Conservation (phyloP, 2,329 filamentous ascomycete genomes). For the Fusarium sp. region DNA sequence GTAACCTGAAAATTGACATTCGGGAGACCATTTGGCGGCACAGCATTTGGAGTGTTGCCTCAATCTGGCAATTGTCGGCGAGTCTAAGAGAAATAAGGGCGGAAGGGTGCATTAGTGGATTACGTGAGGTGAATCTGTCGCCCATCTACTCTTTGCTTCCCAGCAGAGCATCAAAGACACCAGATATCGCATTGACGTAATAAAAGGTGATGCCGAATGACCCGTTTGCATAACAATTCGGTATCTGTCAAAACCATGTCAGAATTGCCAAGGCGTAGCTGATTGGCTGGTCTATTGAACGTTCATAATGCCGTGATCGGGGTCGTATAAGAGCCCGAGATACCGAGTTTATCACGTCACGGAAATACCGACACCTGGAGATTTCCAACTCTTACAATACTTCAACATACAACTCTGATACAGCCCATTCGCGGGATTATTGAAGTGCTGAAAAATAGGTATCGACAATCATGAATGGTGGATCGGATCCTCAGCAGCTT, state of each 20-base stretch:
- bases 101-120: neutral
- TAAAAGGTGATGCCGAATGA: neutral
- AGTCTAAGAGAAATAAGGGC: neutral
- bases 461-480: neutral
- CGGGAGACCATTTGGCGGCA: neutral
- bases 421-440: accelerated
- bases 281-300: neutral
- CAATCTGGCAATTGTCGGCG: neutral
- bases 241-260: neutral
- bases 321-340: constrained; percentile 11
- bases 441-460: accelerated
- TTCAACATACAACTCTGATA: neutral
- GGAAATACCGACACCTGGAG: neutral
- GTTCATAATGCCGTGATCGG: neutral
- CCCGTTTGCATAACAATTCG: neutral
- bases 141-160: neutral
- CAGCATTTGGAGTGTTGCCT: neutral
- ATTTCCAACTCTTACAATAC: neutral
- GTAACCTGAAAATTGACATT: neutral
- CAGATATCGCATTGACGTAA: neutral
- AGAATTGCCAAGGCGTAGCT: neutral
- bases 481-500: neutral
- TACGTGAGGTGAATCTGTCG: no score
- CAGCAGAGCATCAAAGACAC: neutral
- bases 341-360: neutral